phyloP scores from a whole-genome alignment of 2,329 filamentous ascomycete species.

The Fusarium kyushuense region DNA sequence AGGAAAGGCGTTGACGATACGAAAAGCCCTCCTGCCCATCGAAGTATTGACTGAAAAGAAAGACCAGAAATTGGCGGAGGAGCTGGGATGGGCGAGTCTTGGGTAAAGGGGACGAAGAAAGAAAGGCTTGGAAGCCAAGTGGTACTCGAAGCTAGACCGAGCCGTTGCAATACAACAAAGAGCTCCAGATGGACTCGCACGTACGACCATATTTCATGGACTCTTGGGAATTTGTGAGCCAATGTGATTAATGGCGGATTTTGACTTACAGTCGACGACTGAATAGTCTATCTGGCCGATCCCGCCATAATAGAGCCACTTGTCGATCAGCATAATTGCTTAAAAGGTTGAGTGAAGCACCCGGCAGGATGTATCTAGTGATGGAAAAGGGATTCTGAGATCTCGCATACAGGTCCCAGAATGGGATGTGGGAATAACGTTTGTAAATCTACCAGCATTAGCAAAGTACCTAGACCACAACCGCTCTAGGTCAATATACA shows the following conservation, averaged over 20 bases:
- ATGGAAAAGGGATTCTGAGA: conserved; percentile 49
- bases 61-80: conserved; percentile 59
- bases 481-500: not conserved
- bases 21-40: conserved; percentile 59
- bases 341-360: conserved; percentile 50
- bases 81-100: conserved; percentile 62
- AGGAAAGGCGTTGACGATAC: conserved; percentile 62
- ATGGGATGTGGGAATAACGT: conserved; percentile 62
- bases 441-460: conserved; percentile 62
- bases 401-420: conserved; percentile 57
- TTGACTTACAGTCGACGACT: conserved; percentile 48
- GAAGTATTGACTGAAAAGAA: conserved; percentile 53
- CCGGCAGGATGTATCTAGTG: conserved; percentile 50
- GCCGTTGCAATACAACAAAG: conserved; percentile 64
- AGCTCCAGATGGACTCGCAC: conserved; percentile 64
- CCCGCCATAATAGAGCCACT: conserved; percentile 45
- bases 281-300: conserved; percentile 39
- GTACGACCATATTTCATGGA: conserved; percentile 56
- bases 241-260: not conserved
- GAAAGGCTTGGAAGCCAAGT: conserved; percentile 58
- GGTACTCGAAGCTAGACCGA: conserved; percentile 59
- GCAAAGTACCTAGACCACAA: not conserved
- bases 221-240: conserved; percentile 42
- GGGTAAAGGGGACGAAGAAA: conserved; percentile 68
- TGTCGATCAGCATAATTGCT: conserved; percentile 48